Base-by-base conservation (phyloP, 345 rosid species). In the Camelina neglecta region DNA sequence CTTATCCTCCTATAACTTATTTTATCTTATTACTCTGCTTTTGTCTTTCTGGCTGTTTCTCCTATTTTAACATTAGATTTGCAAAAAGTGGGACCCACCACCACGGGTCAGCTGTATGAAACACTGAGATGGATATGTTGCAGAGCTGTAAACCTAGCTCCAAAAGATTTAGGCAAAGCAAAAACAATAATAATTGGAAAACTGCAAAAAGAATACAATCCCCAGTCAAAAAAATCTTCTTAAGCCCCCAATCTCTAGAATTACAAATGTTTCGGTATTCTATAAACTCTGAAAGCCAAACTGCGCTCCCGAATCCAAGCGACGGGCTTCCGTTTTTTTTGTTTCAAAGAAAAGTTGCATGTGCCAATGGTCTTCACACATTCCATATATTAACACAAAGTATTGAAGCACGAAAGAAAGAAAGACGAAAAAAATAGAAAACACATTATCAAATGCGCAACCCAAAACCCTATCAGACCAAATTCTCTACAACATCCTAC, bases 381-480 rank as follows among this genome's bases (percentile, higher is more conserved):
- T 33, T 33, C 57, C 64, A 68, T 38, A 61, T 76, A 76, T 69
- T 44, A 69, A 76, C 80, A 76, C 75, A 62, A 47, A 51, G 74
- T 75, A 75, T 26, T 75, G 68, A 67, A 67, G 67, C 67, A 74
- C 53, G 79, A 59, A 24, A 36, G 65, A 56, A 58, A n/a, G 8
- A 38, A 26, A 16, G 12, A 50, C 53, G 12, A 67, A 11, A n/a
- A n/a, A 26, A 53, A 38, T 3, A 38, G 16, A 60, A 36, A 69
- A 53, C 68, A 75, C 79, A 75, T 74, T 57, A 69, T 64, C 75
- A 51, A 69, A 21, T 21, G 23, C 23, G 23, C 23, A 21, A 21
- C 58, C 70, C 58, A 76, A 73, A 69, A 69, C 58, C 75, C 75
- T 76, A 54, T 61, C 70, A 55, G 80, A 76, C 80, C 75, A 71